Conservation (phyloP, 2,329 filamentous ascomycete species). For the Colletotrichum neosansevieriae region DNA sequence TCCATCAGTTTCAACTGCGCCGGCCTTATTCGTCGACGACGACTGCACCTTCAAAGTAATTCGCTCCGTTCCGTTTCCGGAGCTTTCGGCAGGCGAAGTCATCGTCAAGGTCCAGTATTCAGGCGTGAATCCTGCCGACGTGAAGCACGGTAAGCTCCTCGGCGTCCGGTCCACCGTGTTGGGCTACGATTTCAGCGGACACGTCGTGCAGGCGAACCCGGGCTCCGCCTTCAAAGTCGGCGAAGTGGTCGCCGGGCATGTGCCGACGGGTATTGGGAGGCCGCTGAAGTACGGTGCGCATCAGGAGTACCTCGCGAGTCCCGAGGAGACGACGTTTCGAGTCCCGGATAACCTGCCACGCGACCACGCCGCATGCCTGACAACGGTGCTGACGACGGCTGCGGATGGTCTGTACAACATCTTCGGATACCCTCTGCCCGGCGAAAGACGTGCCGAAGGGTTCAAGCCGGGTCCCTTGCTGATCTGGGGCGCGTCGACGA, state of each 20-base stretch:
- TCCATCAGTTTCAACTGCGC: not conserved
- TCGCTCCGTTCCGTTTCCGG: constrained; percentile 12
- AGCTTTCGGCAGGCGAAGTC: not conserved
- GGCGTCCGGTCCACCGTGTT: constrained; percentile 13
- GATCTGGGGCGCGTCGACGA: constrained; percentile 53
- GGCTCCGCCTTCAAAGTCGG: constrained; percentile 4
- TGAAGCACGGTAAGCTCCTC: constrained; percentile 19
- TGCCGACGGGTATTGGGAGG: constrained; percentile 25
- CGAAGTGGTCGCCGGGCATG: constrained; percentile 18
- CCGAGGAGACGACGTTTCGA: constrained; percentile 10
- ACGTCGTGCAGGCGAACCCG: not conserved
- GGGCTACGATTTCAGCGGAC: constrained; percentile 36
- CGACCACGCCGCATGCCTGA: constrained; percentile 39
- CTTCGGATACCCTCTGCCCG: constrained; percentile 37
- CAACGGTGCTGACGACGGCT: constrained; percentile 39
- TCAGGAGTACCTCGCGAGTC: constrained; percentile 24
- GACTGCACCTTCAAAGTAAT: constrained; percentile 24
- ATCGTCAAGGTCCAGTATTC: constrained; percentile 20
- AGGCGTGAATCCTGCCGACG: constrained; percentile 34
- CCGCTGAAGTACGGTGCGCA: constrained; percentile 27
- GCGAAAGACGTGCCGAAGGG: constrained; percentile 4
- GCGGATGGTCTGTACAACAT: constrained; percentile 43
- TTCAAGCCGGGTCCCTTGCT: constrained; percentile 44
- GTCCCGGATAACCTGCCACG: constrained; percentile 32
- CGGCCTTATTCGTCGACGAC: constrained; percentile 26